Evolutionary conservation across 805 yeast genomes (phyloP), one percentile per base, ranked within the genome.

Genomic region (Candida tibetensis): DNA sequence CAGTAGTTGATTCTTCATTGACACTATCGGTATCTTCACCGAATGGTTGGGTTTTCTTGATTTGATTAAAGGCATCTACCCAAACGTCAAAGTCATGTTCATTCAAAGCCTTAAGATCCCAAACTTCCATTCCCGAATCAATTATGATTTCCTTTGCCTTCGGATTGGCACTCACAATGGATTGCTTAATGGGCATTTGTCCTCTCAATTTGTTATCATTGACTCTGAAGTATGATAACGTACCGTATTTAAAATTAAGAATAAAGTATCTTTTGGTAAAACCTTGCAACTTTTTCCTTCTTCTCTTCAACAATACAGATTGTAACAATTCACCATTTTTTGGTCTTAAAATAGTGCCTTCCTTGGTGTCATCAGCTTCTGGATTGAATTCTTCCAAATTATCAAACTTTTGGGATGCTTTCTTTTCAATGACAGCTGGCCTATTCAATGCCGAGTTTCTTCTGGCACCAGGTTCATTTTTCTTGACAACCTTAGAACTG

Each of bases 41-140:
- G 13, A 9, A 5, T 4, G 16, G 21, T 2, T 28, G 23, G 2
- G 40, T 21, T 49, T 62, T 55, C 57, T 69, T 77, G 36, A 76
- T 62, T 15, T 62, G 61, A 50, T 87, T 82, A 46, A 90, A 75
- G 2, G 95, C 95, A 36, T 79, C 73, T 10, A 84, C 76, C 99
- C 99, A 93, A 4, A 76, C 70, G 25, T 79, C 74, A 74, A 88
- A 93, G 46, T 85, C 90, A 5, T 72, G 68, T 8, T 62, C 60
- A 40, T 71, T 78, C 32, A 71, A 64, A 0, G 97, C 85, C 51
- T 85, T 86, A 43, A 91, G 68, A 27, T 79, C 80, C 98, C 98
- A 91, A 7, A 85, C 81, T 57, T 91, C 98, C 79, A 91, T 81
- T 2, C 98, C 98, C 0, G 97, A 88, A 58, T 93, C 97, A 41